Conservation (phyloP, 306 rosid species). For the Ammopiptanthus mongolicus region DNA sequence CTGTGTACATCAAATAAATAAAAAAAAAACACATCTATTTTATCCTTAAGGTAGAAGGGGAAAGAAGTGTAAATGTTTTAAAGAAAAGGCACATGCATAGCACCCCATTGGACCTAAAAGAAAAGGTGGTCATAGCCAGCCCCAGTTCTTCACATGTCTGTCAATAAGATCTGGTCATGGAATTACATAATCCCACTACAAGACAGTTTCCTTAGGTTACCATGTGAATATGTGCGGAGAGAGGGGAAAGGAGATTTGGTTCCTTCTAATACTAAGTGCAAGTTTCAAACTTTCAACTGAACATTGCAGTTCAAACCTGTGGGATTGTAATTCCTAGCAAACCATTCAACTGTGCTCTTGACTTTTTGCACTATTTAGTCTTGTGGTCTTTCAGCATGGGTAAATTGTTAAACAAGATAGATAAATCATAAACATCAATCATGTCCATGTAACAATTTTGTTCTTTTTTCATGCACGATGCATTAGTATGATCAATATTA, state of each 20-base stretch:
- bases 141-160: constrained; percentile 70
- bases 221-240: constrained; percentile 61
- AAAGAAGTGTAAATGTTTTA: constrained; percentile 21
- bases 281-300: constrained; percentile 38
- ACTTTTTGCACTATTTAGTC: constrained; percentile 33
- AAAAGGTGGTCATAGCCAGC: constrained; percentile 39
- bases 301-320: constrained; percentile 35
- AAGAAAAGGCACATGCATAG: constrained; percentile 65
- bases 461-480: not conserved
- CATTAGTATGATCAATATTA: not conserved
- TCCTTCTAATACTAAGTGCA: constrained; percentile 35
- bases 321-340: constrained; percentile 43
- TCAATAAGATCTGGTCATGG: constrained; percentile 52
- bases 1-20: not conserved
- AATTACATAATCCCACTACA: constrained; percentile 45
- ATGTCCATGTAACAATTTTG: constrained; percentile 20
- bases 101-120: constrained; percentile 65
- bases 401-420: not conserved
- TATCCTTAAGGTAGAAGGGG: not conserved
- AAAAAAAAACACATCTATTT: not conserved
- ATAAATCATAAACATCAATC: not conserved
- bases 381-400: not conserved
- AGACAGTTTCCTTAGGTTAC: constrained; percentile 45
- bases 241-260: constrained; percentile 25
- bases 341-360: constrained; percentile 34